Percentiles rank a stretch among this genome's conserved stretches.
Evolutionary conservation across 768 basidiomycete species (phyloP).

Genomic region (Botryobasidium botryosum): DNA sequence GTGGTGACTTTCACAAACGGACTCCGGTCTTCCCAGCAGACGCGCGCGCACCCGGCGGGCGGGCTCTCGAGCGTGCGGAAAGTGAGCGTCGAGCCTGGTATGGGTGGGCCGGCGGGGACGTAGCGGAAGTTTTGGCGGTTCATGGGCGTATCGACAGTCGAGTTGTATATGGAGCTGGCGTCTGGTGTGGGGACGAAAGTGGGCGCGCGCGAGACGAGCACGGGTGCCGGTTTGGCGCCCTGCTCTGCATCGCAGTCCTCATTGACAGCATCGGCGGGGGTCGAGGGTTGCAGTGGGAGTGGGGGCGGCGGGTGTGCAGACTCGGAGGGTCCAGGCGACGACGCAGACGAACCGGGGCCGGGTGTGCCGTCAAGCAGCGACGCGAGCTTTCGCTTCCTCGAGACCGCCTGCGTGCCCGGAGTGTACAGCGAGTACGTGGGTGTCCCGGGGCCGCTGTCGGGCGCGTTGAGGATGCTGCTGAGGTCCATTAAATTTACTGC

Average conservation of each 20-base stretch:
- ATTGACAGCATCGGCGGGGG: background rate
- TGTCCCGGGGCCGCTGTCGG: no score
- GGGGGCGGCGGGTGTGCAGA: no score
- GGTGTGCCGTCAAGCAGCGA: conserved; percentile 16
- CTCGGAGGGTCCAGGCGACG: conserved; percentile 48
- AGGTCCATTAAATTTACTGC: no score
- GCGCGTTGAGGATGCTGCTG: no score
- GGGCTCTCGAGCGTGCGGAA: conserved; percentile 61
- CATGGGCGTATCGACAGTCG: conserved; percentile 17
- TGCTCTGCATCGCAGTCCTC: no score
- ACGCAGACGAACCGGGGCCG: conserved; percentile 21
- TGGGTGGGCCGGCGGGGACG: conserved; percentile 13
- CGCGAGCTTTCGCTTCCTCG: conserved; percentile 46
- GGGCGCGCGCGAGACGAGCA: conserved; percentile 8
- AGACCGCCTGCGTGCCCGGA: no score
- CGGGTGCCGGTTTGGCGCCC: no score
- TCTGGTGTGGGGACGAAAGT: conserved; percentile 10
- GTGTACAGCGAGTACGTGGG: no score
- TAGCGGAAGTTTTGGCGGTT: conserved; percentile 19
- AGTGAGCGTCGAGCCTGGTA: conserved; percentile 27
- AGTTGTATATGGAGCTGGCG: conserved; percentile 13
- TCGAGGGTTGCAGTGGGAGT: conserved; percentile 1
- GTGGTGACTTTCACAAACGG: conserved; percentile 61
- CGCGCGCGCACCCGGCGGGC: conserved; percentile 43
- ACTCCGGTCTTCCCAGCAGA: conserved; percentile 86